A percentile compares a stretch with the other conserved stretches of the same genome.
phyloP scores from a whole-genome alignment of 2,329 filamentous ascomycete species.

The Diaporthe sp. region DNA sequence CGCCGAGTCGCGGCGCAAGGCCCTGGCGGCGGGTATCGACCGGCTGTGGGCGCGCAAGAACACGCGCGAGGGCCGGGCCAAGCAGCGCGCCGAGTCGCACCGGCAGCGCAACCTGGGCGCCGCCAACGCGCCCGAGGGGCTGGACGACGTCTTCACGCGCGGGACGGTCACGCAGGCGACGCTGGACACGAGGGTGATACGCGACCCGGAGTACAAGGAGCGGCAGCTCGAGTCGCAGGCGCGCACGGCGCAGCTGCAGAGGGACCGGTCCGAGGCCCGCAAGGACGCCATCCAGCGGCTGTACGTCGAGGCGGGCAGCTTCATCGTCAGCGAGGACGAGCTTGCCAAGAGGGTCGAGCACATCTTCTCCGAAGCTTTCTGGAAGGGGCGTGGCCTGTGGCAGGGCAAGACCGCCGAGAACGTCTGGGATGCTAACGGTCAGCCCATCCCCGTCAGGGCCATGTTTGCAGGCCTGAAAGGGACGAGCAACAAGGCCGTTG shows the following conservation, averaged over 20 bases:
- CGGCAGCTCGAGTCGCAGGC: slow-evolving; percentile 61
- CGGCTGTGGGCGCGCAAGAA: slow-evolving; percentile 78
- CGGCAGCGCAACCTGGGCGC: slow-evolving; percentile 62
- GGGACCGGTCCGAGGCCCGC: slow-evolving; percentile 70
- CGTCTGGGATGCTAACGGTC: slow-evolving; percentile 65
- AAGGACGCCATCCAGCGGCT: slow-evolving; percentile 84
- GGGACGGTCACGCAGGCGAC: slow-evolving; percentile 72
- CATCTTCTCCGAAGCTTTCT: slow-evolving; percentile 78
- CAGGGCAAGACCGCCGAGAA: slow-evolving; percentile 55
- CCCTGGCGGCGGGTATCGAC: slow-evolving; percentile 78
- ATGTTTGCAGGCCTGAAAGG: slow-evolving; percentile 59
- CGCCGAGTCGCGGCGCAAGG: slow-evolving; percentile 78
- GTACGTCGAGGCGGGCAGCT: slow-evolving; percentile 88
- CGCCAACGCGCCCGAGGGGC: slow-evolving; percentile 75
- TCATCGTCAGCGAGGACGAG: slow-evolving; percentile 87
- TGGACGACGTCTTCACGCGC: slow-evolving; percentile 83
- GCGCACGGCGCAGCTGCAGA: slow-evolving; percentile 59
- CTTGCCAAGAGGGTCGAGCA: slow-evolving; percentile 80
- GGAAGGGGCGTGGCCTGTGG: slow-evolving; percentile 57
- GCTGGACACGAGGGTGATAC: slow-evolving; percentile 63
- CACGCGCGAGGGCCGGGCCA: slow-evolving; percentile 53
- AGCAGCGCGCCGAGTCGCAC: slow-evolving; percentile 59
- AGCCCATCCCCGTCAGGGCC: slow-evolving; percentile 59
- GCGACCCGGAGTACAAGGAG: slow-evolving; percentile 74
- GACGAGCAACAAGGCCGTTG: slow-evolving; percentile 51